Evolutionary conservation across 495 filamentous ascomycete genomes (phyloP), one percentile per base, ranked within the genome.

Genomic region (Cercophora samala): DNA sequence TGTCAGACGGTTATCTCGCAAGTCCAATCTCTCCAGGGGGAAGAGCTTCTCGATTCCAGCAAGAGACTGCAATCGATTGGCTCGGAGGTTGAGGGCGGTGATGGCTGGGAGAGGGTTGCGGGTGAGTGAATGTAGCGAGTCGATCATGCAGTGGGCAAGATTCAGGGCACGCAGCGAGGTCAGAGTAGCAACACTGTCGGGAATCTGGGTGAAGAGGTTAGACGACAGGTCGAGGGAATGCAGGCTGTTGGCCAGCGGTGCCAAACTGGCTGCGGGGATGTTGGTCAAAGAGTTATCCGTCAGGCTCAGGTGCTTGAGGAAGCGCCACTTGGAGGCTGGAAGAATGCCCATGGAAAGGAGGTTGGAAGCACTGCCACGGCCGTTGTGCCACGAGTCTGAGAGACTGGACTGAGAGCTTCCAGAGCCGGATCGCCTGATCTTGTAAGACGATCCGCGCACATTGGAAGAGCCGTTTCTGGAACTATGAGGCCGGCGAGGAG

Each of bases 91-190:
- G 69, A 99, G 84, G 22, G 92, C 92, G 4, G 90, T 94, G 68
- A 98, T 97, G 59, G 95, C 94, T 18, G 95, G 93, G 3, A 99
- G 84, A 32, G 95, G 94, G 74, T 89, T 93, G 64, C 91, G 86
- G 2, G 88, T 87, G 19, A 99, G 81, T 4, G 93, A 97, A 70
- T 96, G 93, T 65, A 99, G 81, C 37, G 93, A 96, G 63, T 95
- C 92, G 60, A 99, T 97, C 94, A 98, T 97, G 83, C 95, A 97
- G 72, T 93, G 88, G 17, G 93, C 94, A 26, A 99, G 82, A 72
- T 99, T 98, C 58, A 99, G 79, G 24, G 95, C 93, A 58, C 92
- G 86, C 23, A 99, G 84, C 22, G 90, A 88, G 37, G 91, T 91
- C 58, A 99, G 80, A 17, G 86, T 89, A 51, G 93, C 88, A 42